Percentiles rank a stretch among this genome's conserved stretches.
phyloP scores from a whole-genome alignment of 1,139 yeast genomes.

The Candida freyschussii region DNA sequence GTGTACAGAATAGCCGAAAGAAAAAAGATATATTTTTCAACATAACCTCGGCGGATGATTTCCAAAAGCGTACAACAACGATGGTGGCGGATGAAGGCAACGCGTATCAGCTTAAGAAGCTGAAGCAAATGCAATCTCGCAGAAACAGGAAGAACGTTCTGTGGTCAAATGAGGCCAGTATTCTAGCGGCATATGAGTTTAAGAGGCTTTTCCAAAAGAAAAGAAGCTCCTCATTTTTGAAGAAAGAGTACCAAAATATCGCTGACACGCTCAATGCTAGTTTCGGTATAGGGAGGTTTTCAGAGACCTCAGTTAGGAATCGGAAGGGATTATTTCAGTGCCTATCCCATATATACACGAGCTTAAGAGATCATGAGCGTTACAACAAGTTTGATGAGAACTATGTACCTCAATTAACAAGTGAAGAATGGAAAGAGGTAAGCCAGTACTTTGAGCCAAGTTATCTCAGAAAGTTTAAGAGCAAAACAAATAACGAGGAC shows the following conservation, averaged over 20 bases:
- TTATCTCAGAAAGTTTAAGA: constrained; percentile 13
- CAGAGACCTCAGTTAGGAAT: constrained; percentile 15
- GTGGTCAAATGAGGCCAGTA: constrained; percentile 15
- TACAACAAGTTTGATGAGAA: constrained; percentile 7
- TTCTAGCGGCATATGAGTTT: constrained; percentile 14
- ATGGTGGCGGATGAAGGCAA: background rate
- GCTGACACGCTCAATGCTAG: constrained; percentile 8
- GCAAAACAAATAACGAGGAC: constrained; percentile 13
- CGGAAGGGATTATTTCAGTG: constrained; percentile 16
- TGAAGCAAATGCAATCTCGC: background rate
- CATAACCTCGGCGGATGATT: constrained; percentile 10
- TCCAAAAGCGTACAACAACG: constrained; percentile 7
- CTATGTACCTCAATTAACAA: constrained; percentile 7
- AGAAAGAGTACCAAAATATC: constrained; percentile 13
- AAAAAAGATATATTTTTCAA: constrained; percentile 10
- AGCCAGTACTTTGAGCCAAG: constrained; percentile 12
- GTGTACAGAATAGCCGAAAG: constrained; percentile 9
- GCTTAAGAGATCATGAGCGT: constrained; percentile 6
- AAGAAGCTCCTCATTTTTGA: constrained; percentile 15
- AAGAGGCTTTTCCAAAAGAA: constrained; percentile 7
- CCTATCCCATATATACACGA: constrained; percentile 11
- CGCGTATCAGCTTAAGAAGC: no score
- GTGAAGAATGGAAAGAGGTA: constrained; percentile 10
- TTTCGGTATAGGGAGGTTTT: constrained; percentile 8
- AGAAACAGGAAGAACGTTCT: constrained; percentile 7